These are phyloP conservation scores for Trametes villosa DNA, from an alignment of 768 basidiomycete species.

Conservation along the genomic window DNA sequence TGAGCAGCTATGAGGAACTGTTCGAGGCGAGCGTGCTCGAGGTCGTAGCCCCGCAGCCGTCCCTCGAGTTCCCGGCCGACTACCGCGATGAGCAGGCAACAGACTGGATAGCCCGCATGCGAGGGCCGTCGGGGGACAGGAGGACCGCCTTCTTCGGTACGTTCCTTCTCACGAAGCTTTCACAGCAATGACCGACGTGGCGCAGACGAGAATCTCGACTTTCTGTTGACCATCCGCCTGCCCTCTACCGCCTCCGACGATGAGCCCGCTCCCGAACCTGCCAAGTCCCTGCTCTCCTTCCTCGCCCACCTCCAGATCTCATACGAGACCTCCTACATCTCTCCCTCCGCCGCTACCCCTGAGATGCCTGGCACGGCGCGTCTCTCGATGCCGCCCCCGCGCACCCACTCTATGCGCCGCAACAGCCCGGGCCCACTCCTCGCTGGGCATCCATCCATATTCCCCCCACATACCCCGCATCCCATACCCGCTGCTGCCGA, in stretches of 20 bases:
- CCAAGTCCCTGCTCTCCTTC: conserved; percentile 54
- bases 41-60: conserved; percentile 67
- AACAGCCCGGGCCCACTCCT: conserved; percentile 43
- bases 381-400: conserved; percentile 50
- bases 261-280: conserved; percentile 34
- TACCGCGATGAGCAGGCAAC: conserved; percentile 39
- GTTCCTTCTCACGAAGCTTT: conserved; percentile 17
- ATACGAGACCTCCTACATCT: conserved; percentile 81
- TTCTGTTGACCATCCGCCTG: conserved; percentile 37
- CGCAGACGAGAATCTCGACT: conserved; percentile 42
- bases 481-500: conserved; percentile 78
- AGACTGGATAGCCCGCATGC: conserved; percentile 59
- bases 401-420: conserved; percentile 52
- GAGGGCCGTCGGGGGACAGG: conserved; percentile 51
- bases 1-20: conserved; percentile 61
- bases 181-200: not conserved
- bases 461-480: conserved; percentile 83
- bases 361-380: conserved; percentile 32
- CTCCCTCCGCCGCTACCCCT: conserved; percentile 43
- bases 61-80: conserved; percentile 60
- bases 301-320: conserved; percentile 75
- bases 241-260: conserved; percentile 37
- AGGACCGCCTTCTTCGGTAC: conserved; percentile 78
- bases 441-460: conserved; percentile 54
- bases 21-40: conserved; percentile 63